Conservation (phyloP, 2,329 filamentous ascomycete genomes). For the Pseudocercospora musae region DNA sequence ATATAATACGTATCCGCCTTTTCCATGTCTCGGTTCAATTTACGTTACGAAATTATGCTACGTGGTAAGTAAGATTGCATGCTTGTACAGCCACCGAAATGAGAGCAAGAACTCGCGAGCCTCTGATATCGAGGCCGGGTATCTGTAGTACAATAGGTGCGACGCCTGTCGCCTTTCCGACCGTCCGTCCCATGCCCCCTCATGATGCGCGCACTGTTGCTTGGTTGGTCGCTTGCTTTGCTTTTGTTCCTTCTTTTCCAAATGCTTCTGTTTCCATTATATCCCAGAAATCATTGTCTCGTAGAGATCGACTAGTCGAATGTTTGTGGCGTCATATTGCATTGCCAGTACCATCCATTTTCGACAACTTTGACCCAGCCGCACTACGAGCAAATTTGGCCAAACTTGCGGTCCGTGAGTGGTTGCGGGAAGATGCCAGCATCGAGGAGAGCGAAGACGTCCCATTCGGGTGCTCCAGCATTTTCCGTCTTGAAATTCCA, state of each 20-base stretch:
- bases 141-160: background rate
- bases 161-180: background rate
- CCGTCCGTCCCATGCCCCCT: background rate
- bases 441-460: constrained; percentile 49
- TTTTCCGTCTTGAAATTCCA: constrained; percentile 59
- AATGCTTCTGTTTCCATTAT: background rate
- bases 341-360: background rate
- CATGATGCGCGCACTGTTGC: background rate
- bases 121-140: background rate
- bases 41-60: background rate
- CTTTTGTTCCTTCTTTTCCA: background rate
- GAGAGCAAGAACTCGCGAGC: background rate
- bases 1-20: background rate
- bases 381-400: constrained; percentile 25
- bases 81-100: background rate
- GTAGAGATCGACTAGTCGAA: background rate
- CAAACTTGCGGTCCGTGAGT: constrained; percentile 31
- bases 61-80: background rate
- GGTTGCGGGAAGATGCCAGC: constrained; percentile 52
- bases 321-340: background rate
- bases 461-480: constrained; percentile 47
- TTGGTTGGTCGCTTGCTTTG: background rate
- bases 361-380: background rate
- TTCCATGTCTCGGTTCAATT: background rate
- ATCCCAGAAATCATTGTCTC: background rate